phyloP scores from a whole-genome alignment of 495 filamentous ascomycete genomes.

The Apiosordaria backusii region DNA sequence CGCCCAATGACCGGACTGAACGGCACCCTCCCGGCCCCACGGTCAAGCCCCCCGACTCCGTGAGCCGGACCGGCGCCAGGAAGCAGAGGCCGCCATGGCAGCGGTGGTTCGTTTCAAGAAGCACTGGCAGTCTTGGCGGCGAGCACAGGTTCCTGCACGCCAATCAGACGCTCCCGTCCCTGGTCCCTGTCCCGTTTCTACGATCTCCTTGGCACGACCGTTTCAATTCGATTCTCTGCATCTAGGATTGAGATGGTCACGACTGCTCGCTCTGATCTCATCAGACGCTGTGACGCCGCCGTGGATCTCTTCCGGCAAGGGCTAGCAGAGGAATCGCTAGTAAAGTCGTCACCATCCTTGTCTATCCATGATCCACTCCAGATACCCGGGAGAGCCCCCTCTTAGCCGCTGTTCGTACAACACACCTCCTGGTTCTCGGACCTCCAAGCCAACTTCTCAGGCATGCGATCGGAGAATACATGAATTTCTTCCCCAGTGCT shows the following conservation, averaged over 20 bases:
- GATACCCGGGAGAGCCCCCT: not conserved
- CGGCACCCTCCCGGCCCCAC: not conserved
- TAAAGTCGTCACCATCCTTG: slow-evolving; percentile 18
- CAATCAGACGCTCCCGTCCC: slow-evolving; percentile 10
- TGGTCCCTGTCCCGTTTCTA: slow-evolving; percentile 2
- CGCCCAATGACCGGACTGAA: slow-evolving; percentile 20
- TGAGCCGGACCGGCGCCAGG: slow-evolving; percentile 14
- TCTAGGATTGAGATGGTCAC: not conserved
- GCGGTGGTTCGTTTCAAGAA: not conserved
- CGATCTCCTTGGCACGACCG: slow-evolving; percentile 10
- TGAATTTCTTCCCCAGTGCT: not conserved
- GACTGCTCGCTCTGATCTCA: not conserved
- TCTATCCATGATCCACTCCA: not conserved
- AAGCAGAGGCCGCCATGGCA: slow-evolving; percentile 26
- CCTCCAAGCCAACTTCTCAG: not conserved
- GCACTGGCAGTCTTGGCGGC: not conserved
- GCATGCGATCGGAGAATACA: not conserved
- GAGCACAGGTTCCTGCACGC: not conserved
- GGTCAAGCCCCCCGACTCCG: slow-evolving; percentile 10
- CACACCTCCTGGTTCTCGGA: not conserved
- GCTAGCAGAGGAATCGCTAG: slow-evolving; percentile 1
- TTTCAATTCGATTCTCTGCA: slow-evolving; percentile 7
- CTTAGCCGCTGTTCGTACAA: not conserved
- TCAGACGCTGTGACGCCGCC: not conserved
- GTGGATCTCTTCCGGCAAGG: slow-evolving; percentile 2